These are phyloP conservation scores for Ilex aquifolium DNA, from an alignment of 257 asterid species.

Conservation along the genomic window DNA sequence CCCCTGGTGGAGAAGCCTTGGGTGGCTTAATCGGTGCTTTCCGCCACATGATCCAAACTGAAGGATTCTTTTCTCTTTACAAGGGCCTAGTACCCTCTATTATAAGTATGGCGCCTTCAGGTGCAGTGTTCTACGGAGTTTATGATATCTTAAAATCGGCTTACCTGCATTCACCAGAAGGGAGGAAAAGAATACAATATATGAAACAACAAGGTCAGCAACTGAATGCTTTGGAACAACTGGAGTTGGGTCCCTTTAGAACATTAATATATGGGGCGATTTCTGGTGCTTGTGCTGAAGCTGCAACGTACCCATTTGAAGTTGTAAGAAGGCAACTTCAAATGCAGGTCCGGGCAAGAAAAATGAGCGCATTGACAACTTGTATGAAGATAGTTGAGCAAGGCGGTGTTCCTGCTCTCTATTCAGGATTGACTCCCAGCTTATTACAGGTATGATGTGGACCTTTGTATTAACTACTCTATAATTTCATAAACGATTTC, in stretches of 20 bases:
- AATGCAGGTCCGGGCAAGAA: constrained; percentile 79
- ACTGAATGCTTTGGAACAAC: constrained; percentile 75
- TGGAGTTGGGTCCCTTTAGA: constrained; percentile 79
- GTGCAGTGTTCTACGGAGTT: constrained; percentile 94
- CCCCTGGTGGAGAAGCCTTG: constrained; percentile 97
- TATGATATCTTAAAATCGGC: constrained; percentile 84
- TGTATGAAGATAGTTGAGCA: constrained; percentile 68
- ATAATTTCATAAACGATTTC: too few species aligned
- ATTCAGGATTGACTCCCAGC: constrained; percentile 89
- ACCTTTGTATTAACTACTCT: background rate
- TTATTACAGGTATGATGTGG: constrained; percentile 63
- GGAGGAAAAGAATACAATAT: constrained; percentile 55
- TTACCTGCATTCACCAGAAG: constrained; percentile 75
- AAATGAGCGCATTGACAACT: constrained; percentile 78
- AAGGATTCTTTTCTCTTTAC: constrained; percentile 93
- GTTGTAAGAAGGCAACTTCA: constrained; percentile 97
- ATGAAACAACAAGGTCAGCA: constrained; percentile 69
- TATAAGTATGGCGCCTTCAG: constrained; percentile 98
- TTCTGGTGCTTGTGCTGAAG: constrained; percentile 96
- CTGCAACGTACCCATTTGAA: constrained; percentile 96
- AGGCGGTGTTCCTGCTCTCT: constrained; percentile 88
- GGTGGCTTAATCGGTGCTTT: constrained; percentile 80
- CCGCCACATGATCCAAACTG: constrained; percentile 74
- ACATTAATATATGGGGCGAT: constrained; percentile 86
- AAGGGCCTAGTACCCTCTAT: constrained; percentile 87